phyloP scores from a whole-genome alignment of 2,329 filamentous ascomycete species.

The Fusarium sp. region DNA sequence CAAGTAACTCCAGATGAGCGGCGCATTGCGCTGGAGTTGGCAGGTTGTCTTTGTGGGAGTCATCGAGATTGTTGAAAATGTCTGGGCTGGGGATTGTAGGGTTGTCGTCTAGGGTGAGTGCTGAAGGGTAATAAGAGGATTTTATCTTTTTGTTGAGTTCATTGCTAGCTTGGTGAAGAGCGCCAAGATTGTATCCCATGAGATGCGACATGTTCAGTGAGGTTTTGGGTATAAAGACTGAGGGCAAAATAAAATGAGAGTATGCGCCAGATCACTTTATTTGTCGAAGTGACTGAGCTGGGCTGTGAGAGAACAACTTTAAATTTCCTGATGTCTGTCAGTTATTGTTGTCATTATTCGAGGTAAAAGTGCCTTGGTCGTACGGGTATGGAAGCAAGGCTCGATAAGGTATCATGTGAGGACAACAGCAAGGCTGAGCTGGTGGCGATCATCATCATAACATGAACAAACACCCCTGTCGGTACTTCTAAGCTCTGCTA shows the following conservation, averaged over 20 bases:
- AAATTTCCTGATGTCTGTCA: background rate
- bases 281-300: background rate
- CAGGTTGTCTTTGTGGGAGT: background rate
- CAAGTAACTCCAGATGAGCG: conserved; percentile 69
- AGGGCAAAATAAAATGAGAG: background rate
- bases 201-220: conserved; percentile 26
- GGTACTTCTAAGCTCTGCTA: background rate
- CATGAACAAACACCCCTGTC: background rate
- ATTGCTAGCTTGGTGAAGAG: conserved; percentile 17
- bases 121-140: conserved; percentile 6
- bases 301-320: background rate
- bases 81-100: conserved; percentile 27
- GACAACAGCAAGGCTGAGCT: background rate
- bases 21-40: conserved; percentile 54
- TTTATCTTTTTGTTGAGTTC: conserved; percentile 1
- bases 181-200: conserved; percentile 17
- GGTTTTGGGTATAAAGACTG: background rate
- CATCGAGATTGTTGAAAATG: conserved; percentile 9
- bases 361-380: background rate
- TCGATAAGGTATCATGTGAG: conserved; percentile 6
- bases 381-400: background rate
- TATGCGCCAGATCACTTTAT: background rate
- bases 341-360: background rate
- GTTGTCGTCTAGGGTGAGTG: conserved; percentile 7
- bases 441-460: background rate